These are phyloP conservation scores for Pulveroboletus sp. DNA, from an alignment of 768 basidiomycete genomes.

Conservation along the genomic window DNA sequence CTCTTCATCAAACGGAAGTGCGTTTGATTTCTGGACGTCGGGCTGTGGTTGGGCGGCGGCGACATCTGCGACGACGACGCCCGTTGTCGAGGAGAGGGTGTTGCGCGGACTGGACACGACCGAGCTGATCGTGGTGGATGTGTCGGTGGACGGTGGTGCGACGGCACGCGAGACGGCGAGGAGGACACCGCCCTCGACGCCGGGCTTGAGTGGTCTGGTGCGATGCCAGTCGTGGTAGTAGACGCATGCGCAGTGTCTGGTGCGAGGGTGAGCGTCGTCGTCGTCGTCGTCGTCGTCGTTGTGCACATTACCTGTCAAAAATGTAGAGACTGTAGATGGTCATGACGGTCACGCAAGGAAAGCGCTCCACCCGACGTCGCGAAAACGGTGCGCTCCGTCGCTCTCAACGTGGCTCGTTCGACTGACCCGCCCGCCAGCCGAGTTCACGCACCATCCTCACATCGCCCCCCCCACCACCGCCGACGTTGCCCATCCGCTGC, in stretches of 20 bases:
- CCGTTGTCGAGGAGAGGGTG: constrained; percentile 61
- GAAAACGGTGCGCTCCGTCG: constrained; percentile 60
- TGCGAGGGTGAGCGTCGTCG: background rate
- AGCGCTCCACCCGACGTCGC: constrained; percentile 71
- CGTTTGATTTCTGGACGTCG: constrained; percentile 36
- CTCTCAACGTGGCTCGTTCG: background rate
- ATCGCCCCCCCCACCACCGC: constrained; percentile 57
- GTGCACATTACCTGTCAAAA: constrained; percentile 65
- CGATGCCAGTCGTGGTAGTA: constrained; percentile 98
- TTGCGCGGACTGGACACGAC: constrained; percentile 58
- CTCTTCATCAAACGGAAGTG: constrained; percentile 93
- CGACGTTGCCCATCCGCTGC: constrained; percentile 50
- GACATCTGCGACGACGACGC: constrained; percentile 66
- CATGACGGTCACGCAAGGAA: too few relatives aligned
- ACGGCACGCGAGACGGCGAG: constrained; percentile 79
- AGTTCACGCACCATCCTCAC: constrained; percentile 71
- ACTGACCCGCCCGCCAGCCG: constrained; percentile 42
- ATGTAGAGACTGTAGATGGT: constrained; percentile 93
- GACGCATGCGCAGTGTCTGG: constrained; percentile 85
- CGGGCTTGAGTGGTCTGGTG: constrained; percentile 67
- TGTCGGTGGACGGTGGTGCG: constrained; percentile 32
- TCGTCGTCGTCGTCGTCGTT: background rate
- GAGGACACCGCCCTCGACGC: constrained; percentile 70
- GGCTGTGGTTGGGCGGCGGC: constrained; percentile 18
- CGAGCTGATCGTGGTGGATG: constrained; percentile 35